These are phyloP conservation scores for Blastocystis sp. DNA, from an alignment of 352 stramenopile genomes.

Conservation along the genomic window DNA sequence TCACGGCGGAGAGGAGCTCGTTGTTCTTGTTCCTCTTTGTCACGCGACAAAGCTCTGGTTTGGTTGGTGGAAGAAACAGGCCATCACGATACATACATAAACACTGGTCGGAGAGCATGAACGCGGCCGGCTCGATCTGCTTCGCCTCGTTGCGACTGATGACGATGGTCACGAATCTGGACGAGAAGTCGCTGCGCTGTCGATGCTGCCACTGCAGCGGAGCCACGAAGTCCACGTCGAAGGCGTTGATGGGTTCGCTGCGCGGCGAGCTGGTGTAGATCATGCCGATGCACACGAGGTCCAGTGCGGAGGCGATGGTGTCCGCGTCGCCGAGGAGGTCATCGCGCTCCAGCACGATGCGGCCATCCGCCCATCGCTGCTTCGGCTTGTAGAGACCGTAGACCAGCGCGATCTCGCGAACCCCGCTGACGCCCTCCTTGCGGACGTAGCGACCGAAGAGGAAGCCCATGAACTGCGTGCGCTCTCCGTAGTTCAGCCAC, in stretches of 20 bases:
- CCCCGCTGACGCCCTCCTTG: background rate
- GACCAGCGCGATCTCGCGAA: conserved; percentile 39
- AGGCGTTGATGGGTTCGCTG: background rate
- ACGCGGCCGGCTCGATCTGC: conserved; percentile 1
- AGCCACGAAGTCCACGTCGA: conserved; percentile 22
- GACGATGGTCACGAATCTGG: conserved; percentile 31
- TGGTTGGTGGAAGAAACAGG: background rate
- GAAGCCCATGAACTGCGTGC: background rate
- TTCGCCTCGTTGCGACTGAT: background rate
- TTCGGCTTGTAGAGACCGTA: conserved; percentile 40
- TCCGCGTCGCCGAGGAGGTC: background rate
- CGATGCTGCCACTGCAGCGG: background rate
- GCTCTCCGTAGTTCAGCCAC: conserved; percentile 26
- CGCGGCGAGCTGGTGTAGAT: background rate
- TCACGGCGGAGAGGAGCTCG: conserved; percentile 29
- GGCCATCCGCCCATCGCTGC: background rate
- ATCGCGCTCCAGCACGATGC: conserved; percentile 30
- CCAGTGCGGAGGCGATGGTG: background rate
- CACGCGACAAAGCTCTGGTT: background rate
- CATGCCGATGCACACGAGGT: conserved; percentile 8
- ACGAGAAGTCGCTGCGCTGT: background rate
- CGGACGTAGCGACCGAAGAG: conserved; percentile 36
- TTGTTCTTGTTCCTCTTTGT: background rate
- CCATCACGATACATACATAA: conserved; percentile 60
- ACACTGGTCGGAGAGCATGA: conserved; percentile 57